A percentile compares a stretch with the other conserved stretches of the same genome.
Evolutionary conservation across 177 flowering plant genomes (phyloP).

Genomic region (Vitis hybrid): DNA sequence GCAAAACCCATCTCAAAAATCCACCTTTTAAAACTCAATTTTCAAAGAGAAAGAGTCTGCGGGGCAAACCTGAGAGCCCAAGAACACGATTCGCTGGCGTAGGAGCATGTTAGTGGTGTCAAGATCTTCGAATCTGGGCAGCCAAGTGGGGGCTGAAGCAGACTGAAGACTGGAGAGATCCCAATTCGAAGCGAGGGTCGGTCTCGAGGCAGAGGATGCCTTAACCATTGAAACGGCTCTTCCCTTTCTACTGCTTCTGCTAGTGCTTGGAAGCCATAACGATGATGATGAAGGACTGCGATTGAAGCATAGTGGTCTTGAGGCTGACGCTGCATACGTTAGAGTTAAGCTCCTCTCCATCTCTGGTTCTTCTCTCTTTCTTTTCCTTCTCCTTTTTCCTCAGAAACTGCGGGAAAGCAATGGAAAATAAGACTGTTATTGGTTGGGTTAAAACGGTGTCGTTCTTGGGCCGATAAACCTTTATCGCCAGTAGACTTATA

Average conservation of each 20-base stretch:
- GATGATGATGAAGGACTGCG: conserved; percentile 16
- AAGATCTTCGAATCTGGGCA: conserved; percentile 78
- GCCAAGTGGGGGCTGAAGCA: conserved; percentile 36
- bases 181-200: conserved; percentile 66
- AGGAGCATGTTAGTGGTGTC: conserved; percentile 90
- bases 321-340: conserved; percentile 21
- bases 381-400: too few relatives aligned
- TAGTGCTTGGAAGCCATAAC: not conserved
- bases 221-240: conserved; percentile 29
- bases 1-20: too few relatives aligned
- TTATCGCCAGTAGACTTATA: too few relatives aligned
- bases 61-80: conserved; percentile 71
- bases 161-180: conserved; percentile 31
- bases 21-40: not conserved
- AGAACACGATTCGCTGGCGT: conserved; percentile 83
- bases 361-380: not conserved
- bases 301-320: conserved; percentile 25
- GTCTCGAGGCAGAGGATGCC: conserved; percentile 23
- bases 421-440: too few relatives aligned
- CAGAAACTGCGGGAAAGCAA: too few relatives aligned
- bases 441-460: too few relatives aligned
- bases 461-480: too few relatives aligned
- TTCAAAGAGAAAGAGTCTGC: not conserved
- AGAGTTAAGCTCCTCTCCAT: conserved; percentile 27
- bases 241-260: not conserved